These are phyloP conservation scores for Mucor racemosus DNA, from an alignment of 371 early-diverging fungal species.

Conservation along the genomic window DNA sequence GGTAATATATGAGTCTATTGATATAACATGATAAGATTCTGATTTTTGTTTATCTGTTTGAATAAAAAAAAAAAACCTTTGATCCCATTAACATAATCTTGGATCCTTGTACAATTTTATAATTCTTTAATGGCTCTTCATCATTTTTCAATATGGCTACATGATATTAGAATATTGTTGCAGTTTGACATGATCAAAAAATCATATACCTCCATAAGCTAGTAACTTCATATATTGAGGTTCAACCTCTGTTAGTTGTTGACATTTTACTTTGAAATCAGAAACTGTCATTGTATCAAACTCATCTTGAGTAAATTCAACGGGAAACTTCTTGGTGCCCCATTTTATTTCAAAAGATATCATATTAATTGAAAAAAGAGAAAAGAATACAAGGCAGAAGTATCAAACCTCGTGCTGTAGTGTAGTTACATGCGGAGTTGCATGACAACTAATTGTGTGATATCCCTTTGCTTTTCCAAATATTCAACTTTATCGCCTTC, in stretches of 20 bases:
- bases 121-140: constrained; percentile 10
- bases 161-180: neutral
- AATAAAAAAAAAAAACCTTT: constrained; percentile 4
- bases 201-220: constrained; percentile 19
- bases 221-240: constrained; percentile 20
- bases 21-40: neutral
- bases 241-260: constrained; percentile 16
- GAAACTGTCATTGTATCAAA: constrained; percentile 14
- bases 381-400: neutral
- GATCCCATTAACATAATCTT: constrained; percentile 28
- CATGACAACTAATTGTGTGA: neutral
- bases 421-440: neutral
- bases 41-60: neutral
- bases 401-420: neutral
- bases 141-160: constrained; percentile 23
- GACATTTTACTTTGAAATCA: constrained; percentile 20
- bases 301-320: constrained; percentile 16
- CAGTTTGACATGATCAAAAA: neutral
- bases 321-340: constrained; percentile 7
- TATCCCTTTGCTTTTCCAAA: neutral
- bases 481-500: neutral
- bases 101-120: constrained; percentile 19
- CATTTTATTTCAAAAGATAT: constrained; percentile 23
- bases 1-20: constrained; percentile 10
- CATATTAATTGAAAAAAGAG: neutral